Conservation (phyloP, 2,329 filamentous ascomycete genomes). For the Phyllosticta paracitricarpa region DNA sequence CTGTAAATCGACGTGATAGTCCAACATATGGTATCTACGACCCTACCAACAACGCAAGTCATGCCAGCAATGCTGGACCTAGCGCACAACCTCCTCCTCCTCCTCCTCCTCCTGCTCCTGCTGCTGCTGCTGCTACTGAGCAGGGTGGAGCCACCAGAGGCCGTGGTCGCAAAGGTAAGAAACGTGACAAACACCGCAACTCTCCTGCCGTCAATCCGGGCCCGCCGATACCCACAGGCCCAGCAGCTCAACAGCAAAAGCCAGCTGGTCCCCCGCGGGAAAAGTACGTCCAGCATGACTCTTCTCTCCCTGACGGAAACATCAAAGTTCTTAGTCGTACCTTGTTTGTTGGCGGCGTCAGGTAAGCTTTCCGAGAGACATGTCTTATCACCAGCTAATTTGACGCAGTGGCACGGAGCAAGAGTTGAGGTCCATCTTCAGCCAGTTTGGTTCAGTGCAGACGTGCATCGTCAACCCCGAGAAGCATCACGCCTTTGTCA, state of each 20-base stretch:
- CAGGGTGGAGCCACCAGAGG: slow-evolving; percentile 47
- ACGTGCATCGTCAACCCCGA: slow-evolving; percentile 98
- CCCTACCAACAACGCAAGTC: slow-evolving; percentile 36
- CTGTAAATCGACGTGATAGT: slow-evolving; percentile 53
- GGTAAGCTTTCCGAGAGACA: slow-evolving; percentile 45
- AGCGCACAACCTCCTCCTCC: background rate
- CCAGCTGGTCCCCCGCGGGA: slow-evolving; percentile 1
- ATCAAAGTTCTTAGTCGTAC: slow-evolving; percentile 94
- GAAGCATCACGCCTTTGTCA: slow-evolving; percentile 96
- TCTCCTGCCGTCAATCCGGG: slow-evolving; percentile 6
- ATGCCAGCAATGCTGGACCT: slow-evolving; percentile 23
- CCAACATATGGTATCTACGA: slow-evolving; percentile 66
- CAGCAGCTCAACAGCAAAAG: slow-evolving; percentile 1
- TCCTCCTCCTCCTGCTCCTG: too few species aligned
- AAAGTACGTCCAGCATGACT: slow-evolving; percentile 77
- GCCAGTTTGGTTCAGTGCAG: slow-evolving; percentile 75
- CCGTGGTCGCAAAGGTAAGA: slow-evolving; percentile 41
- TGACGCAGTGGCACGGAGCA: slow-evolving; percentile 50
- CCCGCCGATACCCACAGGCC: background rate
- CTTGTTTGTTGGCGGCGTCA: slow-evolving; percentile 92
- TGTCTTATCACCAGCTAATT: background rate
- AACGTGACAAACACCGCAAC: slow-evolving; percentile 23
- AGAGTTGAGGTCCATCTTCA: slow-evolving; percentile 74
- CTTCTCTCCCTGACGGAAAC: slow-evolving; percentile 58
- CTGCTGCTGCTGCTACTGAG: slow-evolving; percentile 15